Base-by-base conservation (phyloP, 768 basidiomycete species). In the Termitomyces bulborhizus region DNA sequence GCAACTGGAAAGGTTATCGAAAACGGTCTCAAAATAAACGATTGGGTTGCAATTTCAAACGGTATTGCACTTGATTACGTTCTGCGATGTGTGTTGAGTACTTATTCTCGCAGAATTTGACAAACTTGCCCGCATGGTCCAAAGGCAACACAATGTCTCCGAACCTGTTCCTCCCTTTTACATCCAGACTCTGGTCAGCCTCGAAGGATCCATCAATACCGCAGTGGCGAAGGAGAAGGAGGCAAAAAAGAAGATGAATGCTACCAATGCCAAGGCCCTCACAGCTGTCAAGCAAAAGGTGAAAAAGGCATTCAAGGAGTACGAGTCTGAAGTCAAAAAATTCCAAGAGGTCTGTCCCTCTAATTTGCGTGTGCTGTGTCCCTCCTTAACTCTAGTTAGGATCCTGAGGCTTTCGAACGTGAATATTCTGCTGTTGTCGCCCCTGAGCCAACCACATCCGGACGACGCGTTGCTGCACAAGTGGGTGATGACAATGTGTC, bases 281-380 rank as follows among this genome's bases (percentile, higher is more conserved):
- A 98, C 93, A 51, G 89, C 90, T n/a, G 89, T 98, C 86, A 98
- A 95, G 73, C 96, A 98, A 73, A 97, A 95, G 70, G 79, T 98
- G 53, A 95, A 90, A 75, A 98, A 95, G 75, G 80, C 88, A 9
- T 63, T 78, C 53, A 96, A 94, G 70, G 97, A 98, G 68, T 81
- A 91, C 66, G 97, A 98, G 72, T 71, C 69, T 11, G 87, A 91
- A 60, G 70, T 95, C 41, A 84, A 84, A 66, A 81, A 81, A 56
- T 98, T 85, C 73, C 86, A 88, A 65, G 79, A 82, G 68, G 94
- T 93, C 63, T 60, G 81, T 66, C 8, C 27, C 12, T 52, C 6
- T 32, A 5, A 31, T 41, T 15, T 41, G 13, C 15, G 18, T 6
- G 31, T 27, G 40, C 24, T 16, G 6, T n/a, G 37, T 18, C 24